A percentile compares a stretch with the other conserved stretches of the same genome.
phyloP scores from a whole-genome alignment of 2,329 filamentous ascomycete species.

The Aspergillus sp. region DNA sequence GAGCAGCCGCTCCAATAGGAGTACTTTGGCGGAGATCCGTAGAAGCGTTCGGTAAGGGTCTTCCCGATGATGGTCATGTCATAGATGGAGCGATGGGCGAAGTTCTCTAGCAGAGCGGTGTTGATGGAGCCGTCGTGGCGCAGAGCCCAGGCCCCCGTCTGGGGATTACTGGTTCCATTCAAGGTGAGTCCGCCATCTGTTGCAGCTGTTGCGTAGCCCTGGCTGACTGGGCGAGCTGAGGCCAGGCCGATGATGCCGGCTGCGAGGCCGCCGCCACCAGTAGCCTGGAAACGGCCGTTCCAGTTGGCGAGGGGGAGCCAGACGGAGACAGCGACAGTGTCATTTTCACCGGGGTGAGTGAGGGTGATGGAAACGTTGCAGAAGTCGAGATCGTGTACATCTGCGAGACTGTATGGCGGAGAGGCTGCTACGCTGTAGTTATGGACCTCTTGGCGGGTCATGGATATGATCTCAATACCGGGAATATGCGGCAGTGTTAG shows the following conservation, averaged over 20 bases:
- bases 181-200: slow-evolving; percentile 6
- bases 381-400: not conserved
- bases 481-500: not conserved
- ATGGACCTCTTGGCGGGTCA: not conserved
- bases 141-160: not conserved
- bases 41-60: slow-evolving; percentile 8
- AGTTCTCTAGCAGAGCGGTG: slow-evolving; percentile 1
- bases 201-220: not conserved
- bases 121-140: slow-evolving; percentile 3
- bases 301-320: slow-evolving; percentile 9
- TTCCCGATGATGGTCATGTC: slow-evolving; percentile 10
- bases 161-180: not conserved
- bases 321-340: not conserved
- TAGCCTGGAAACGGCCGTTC: slow-evolving; percentile 13
- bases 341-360: slow-evolving; percentile 8
- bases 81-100: slow-evolving; percentile 5
- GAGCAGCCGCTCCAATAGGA: slow-evolving; percentile 22
- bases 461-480: not conserved
- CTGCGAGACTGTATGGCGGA: not conserved
- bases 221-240: not conserved
- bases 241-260: slow-evolving; percentile 2
- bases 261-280: slow-evolving; percentile 9
- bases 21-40: not conserved
- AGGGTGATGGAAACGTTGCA: slow-evolving; percentile 10
- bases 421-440: not conserved